phyloP scores from a whole-genome alignment of 2,329 filamentous ascomycete genomes.

The Fusarium sp. region DNA sequence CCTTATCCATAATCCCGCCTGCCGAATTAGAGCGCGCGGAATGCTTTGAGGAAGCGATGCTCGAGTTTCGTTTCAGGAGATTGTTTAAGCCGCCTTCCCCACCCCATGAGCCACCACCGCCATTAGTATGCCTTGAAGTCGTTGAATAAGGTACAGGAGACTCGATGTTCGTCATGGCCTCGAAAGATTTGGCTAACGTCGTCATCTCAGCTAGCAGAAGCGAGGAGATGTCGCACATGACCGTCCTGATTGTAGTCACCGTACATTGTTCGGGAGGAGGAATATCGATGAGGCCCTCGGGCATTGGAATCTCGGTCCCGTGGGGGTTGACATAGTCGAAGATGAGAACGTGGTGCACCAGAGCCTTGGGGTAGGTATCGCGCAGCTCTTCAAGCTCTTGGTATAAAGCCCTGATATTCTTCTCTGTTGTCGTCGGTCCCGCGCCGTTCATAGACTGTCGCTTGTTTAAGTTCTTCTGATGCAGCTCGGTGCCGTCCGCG shows the following conservation, averaged over 20 bases:
- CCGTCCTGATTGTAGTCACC: constrained; percentile 82
- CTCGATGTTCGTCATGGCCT: constrained; percentile 79
- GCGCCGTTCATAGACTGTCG: constrained; percentile 65
- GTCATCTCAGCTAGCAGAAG: constrained; percentile 81
- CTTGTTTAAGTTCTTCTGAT: constrained; percentile 65
- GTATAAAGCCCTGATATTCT: constrained; percentile 69
- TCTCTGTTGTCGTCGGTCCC: constrained; percentile 64
- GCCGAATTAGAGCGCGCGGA: constrained; percentile 67
- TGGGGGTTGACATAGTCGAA: constrained; percentile 75
- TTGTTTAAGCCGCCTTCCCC: constrained; percentile 55
- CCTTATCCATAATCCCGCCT: constrained; percentile 67
- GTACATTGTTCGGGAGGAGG: constrained; percentile 76
- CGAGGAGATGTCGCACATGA: constrained; percentile 83
- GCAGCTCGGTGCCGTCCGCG: constrained; percentile 81
- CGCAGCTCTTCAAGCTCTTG: constrained; percentile 78
- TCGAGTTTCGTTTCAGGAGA: constrained; percentile 65
- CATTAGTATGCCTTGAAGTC: constrained; percentile 55
- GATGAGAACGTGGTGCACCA: constrained; percentile 82
- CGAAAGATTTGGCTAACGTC: constrained; percentile 77
- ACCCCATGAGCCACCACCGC: constrained; percentile 56
- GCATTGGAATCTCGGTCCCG: constrained; percentile 65
- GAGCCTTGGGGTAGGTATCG: constrained; percentile 78
- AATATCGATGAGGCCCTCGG: constrained; percentile 77
- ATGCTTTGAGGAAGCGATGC: constrained; percentile 58
- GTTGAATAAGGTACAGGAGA: constrained; percentile 72